These are phyloP conservation scores for Candida pseudoglaebosa DNA, from an alignment of 805 yeast genomes.

Conservation along the genomic window DNA sequence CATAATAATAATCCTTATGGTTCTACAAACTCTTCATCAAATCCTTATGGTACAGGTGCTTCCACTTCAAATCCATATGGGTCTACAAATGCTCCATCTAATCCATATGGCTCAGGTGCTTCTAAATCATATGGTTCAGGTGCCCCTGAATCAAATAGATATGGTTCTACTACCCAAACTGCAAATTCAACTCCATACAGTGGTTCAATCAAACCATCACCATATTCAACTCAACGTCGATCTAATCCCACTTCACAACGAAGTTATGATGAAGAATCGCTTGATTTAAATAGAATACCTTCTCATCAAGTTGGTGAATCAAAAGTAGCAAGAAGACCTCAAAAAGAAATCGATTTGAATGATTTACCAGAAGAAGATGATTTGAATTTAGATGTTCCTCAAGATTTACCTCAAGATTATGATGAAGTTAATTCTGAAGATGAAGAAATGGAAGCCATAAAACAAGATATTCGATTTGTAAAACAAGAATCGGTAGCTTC, in stretches of 20 bases:
- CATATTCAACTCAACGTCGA: conserved; percentile 5
- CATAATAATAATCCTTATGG: conserved; percentile 12
- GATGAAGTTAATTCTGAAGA: conserved; percentile 58
- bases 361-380: conserved; percentile 37
- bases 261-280: conserved; percentile 3
- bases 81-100: background rate
- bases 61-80: conserved; percentile 4
- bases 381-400: conserved; percentile 35
- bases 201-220: conserved; percentile 4
- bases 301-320: conserved; percentile 7
- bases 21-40: background rate
- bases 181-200: conserved; percentile 7
- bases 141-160: too few relatives aligned
- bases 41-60: conserved; percentile 8
- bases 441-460: conserved; percentile 83
- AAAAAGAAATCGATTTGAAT: conserved; percentile 28
- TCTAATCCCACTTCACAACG: conserved; percentile 5
- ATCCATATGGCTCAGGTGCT: too few relatives aligned
- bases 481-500: conserved; percentile 85
- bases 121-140: too few relatives aligned
- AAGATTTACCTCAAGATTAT: conserved; percentile 34
- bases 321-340: conserved; percentile 5
- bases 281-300: conserved; percentile 4
- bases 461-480: conserved; percentile 74
- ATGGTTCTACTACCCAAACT: conserved; percentile 5